Conservation (phyloP, 225 moss, liverwort and hornwort genomes). For the Physcomitrium patens region DNA sequence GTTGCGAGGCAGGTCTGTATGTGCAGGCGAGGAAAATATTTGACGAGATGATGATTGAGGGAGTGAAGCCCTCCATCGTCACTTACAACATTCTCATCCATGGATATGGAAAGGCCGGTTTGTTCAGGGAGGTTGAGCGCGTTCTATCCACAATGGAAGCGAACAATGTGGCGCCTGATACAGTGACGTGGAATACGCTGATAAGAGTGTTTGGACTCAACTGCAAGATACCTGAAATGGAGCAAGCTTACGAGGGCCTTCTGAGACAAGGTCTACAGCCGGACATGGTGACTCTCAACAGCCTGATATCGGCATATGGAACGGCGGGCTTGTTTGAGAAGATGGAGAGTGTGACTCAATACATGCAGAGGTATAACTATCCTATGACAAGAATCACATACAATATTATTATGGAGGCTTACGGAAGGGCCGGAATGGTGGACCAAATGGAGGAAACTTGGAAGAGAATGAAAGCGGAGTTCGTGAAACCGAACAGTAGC, state of each 20-base stretch:
- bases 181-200: slow-evolving; percentile 71
- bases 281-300: slow-evolving; percentile 70
- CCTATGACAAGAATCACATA: slow-evolving; percentile 48
- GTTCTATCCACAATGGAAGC: slow-evolving; percentile 49
- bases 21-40: slow-evolving; percentile 54
- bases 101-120: slow-evolving; percentile 66
- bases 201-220: slow-evolving; percentile 69
- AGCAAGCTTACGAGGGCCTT: slow-evolving; percentile 67
- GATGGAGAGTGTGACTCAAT: slow-evolving; percentile 71
- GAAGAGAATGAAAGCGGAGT: slow-evolving; percentile 54
- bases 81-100: slow-evolving; percentile 78
- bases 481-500: slow-evolving; percentile 55
- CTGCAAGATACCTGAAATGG: slow-evolving; percentile 62
- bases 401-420: slow-evolving; percentile 68
- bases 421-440: slow-evolving; percentile 68
- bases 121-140: slow-evolving; percentile 71
- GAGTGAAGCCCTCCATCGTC: slow-evolving; percentile 73
- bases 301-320: slow-evolving; percentile 68
- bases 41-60: slow-evolving; percentile 68
- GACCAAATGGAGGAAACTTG: slow-evolving; percentile 64
- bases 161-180: slow-evolving; percentile 55
- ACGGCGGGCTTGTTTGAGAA: slow-evolving; percentile 49
- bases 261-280: slow-evolving; percentile 52
- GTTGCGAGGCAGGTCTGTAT: slow-evolving; percentile 62
- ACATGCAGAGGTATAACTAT: slow-evolving; percentile 68